phyloP scores from a whole-genome alignment of 768 basidiomycete genomes.

The Leccinum arenicola region DNA sequence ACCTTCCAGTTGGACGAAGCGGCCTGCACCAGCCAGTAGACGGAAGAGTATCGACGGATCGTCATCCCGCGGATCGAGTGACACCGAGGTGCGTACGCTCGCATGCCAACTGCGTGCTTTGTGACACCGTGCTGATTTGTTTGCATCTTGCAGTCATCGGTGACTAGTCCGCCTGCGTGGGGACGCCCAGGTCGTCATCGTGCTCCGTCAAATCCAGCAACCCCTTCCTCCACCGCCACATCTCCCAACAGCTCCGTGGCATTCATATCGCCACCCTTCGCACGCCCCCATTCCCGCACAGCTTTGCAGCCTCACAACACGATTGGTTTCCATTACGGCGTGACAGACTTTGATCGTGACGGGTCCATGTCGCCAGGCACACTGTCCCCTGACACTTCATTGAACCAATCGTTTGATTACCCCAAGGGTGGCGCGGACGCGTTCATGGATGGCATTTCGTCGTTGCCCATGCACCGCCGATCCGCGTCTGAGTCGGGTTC shows the following conservation, averaged over 20 bases:
- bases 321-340: slow-evolving; percentile 41
- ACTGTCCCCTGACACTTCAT: slow-evolving; percentile 36
- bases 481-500: slow-evolving; percentile 41
- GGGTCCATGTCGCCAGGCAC: slow-evolving; percentile 25
- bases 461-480: slow-evolving; percentile 55
- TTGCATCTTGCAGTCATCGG: slow-evolving; percentile 29
- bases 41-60: slow-evolving; percentile 71
- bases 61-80: slow-evolving; percentile 48
- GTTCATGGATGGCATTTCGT: slow-evolving; percentile 48
- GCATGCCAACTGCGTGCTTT: neutral
- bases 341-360: slow-evolving; percentile 37
- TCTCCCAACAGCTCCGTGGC: slow-evolving; percentile 43
- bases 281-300: slow-evolving; percentile 66
- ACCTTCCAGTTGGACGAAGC: slow-evolving; percentile 76
- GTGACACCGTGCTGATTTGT: slow-evolving; percentile 9
- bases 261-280: slow-evolving; percentile 43
- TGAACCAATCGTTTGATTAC: slow-evolving; percentile 38
- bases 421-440: slow-evolving; percentile 33
- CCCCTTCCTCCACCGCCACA: slow-evolving; percentile 29
- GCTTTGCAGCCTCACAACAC: slow-evolving; percentile 46
- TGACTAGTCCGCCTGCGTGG: slow-evolving; percentile 43
- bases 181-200: slow-evolving; percentile 50
- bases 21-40: slow-evolving; percentile 63
- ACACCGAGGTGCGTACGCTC: slow-evolving; percentile 60
- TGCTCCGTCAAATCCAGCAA: slow-evolving; percentile 69